Conservation (phyloP, 1,284 basidiomycete species). For the Apiotrichum mycotoxinovorans region DNA sequence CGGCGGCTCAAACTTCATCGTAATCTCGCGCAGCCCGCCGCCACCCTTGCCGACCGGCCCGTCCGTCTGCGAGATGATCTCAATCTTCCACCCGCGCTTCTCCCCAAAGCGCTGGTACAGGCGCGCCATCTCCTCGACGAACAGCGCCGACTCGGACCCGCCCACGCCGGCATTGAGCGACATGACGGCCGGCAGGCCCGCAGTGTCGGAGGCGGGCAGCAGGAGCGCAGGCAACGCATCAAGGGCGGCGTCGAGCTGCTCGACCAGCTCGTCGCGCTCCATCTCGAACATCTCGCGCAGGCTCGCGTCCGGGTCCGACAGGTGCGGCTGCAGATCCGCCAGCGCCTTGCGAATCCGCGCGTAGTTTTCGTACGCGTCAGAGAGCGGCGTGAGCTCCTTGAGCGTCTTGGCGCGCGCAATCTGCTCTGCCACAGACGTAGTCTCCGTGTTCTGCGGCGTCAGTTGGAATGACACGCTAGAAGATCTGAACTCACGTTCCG, state of each 20-base stretch:
- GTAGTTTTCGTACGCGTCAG: slow-evolving; percentile 57
- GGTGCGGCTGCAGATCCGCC: slow-evolving; percentile 60
- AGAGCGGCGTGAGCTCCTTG: slow-evolving; percentile 58
- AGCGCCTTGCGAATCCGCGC: slow-evolving; percentile 54
- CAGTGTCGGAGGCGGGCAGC: slow-evolving; percentile 65
- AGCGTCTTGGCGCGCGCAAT: slow-evolving; percentile 53
- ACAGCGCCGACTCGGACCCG: slow-evolving; percentile 81
- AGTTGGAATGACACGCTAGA: not conserved
- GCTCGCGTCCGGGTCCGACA: slow-evolving; percentile 70
- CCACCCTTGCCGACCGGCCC: slow-evolving; percentile 54
- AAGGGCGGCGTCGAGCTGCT: slow-evolving; percentile 56
- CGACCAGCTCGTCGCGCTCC: slow-evolving; percentile 61
- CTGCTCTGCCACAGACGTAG: slow-evolving; percentile 41
- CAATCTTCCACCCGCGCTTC: slow-evolving; percentile 47
- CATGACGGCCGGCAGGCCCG: slow-evolving; percentile 69
- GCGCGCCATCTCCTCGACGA: slow-evolving; percentile 70
- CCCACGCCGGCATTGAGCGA: slow-evolving; percentile 93
- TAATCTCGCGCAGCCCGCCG: slow-evolving; percentile 78
- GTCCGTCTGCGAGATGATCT: slow-evolving; percentile 42
- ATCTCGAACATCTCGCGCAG: slow-evolving; percentile 72
- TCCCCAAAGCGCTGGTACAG: slow-evolving; percentile 78
- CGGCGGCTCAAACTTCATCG: slow-evolving; percentile 53
- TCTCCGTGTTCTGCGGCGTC: slow-evolving; percentile 2
- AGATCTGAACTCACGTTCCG: not conserved
- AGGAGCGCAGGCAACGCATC: slow-evolving; percentile 65